These are phyloP conservation scores for Ustilago cynodontis DNA, from an alignment of 1,284 basidiomycete species.

Conservation along the genomic window DNA sequence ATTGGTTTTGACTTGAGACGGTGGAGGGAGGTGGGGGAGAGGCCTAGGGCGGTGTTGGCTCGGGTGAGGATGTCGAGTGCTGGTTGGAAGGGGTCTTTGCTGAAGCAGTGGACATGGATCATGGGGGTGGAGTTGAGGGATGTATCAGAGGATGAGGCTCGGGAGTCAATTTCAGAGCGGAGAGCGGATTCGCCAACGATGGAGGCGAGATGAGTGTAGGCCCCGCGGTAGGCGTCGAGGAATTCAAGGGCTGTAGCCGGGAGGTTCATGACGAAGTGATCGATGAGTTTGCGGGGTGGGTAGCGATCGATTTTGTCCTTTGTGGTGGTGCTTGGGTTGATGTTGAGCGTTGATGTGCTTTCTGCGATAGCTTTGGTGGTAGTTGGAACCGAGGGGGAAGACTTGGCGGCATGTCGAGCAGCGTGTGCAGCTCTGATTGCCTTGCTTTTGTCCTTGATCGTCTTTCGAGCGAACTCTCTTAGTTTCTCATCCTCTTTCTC, in stretches of 20 bases:
- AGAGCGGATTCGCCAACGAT: slow-evolving; percentile 70
- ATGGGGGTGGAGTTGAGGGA: slow-evolving; percentile 76
- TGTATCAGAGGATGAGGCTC: slow-evolving; percentile 14
- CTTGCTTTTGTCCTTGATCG: slow-evolving; percentile 30
- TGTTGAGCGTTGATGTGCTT: not conserved
- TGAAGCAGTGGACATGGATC: slow-evolving; percentile 97
- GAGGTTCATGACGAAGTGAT: slow-evolving; percentile 97
- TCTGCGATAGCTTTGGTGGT: not conserved
- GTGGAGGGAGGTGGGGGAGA: slow-evolving; percentile 14
- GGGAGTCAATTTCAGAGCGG: slow-evolving; percentile 21
- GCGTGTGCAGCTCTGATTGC: slow-evolving; percentile 15
- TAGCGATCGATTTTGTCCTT: slow-evolving; percentile 5
- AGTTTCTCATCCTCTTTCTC: slow-evolving; percentile 33
- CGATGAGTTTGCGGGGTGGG: slow-evolving; percentile 55
- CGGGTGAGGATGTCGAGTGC: slow-evolving; percentile 58
- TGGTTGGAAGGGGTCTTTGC: slow-evolving; percentile 75
- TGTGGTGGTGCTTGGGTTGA: not conserved
- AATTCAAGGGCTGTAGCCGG: slow-evolving; percentile 92
- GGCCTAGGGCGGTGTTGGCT: slow-evolving; percentile 52
- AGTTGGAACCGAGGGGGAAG: not conserved
- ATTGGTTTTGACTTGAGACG: slow-evolving; percentile 20
- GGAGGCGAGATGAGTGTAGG: slow-evolving; percentile 73
- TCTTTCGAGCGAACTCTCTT: slow-evolving; percentile 14
- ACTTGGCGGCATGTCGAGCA: slow-evolving; percentile 7
- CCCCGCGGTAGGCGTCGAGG: slow-evolving; percentile 85